Conservation (phyloP, 108 stramenopile species). For the Skeletonema grethae region DNA sequence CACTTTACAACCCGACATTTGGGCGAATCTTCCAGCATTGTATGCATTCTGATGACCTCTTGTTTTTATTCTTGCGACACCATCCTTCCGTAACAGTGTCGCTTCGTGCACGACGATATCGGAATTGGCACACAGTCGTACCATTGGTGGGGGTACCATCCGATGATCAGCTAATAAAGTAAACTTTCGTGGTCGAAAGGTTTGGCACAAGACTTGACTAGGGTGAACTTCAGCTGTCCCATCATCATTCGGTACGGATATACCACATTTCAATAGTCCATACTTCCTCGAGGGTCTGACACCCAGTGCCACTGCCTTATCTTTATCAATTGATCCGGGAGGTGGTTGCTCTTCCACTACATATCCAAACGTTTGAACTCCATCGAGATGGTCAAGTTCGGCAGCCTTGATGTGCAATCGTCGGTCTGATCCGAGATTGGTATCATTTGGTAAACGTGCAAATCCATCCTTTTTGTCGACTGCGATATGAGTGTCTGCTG, state of each 20-base stretch:
- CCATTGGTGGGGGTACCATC: constrained; percentile 61
- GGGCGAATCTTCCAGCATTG: constrained; percentile 75
- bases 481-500: background rate
- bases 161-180: constrained; percentile 75
- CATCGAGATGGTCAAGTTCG: constrained; percentile 73
- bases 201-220: constrained; percentile 56
- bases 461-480: constrained; percentile 8
- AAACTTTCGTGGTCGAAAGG: constrained; percentile 60
- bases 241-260: constrained; percentile 68
- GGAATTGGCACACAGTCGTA: constrained; percentile 54
- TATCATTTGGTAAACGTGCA: constrained; percentile 32
- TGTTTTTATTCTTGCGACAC: constrained; percentile 31
- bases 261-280: constrained; percentile 67
- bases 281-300: constrained; percentile 68
- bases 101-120: constrained; percentile 93
- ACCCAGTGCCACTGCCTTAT: constrained; percentile 67
- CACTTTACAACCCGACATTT: constrained; percentile 51
- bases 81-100: constrained; percentile 64
- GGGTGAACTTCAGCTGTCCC: constrained; percentile 56
- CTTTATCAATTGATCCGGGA: constrained; percentile 60
- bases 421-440: constrained; percentile 9
- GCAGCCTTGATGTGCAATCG: constrained; percentile 71
- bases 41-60: constrained; percentile 77
- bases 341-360: constrained; percentile 74
- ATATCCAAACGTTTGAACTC: constrained; percentile 85